Percentiles rank a stretch among this genome's conserved stretches.
Evolutionary conservation across 148 eudicot genomes (phyloP).

Genomic region (Pouteria glomerata): DNA sequence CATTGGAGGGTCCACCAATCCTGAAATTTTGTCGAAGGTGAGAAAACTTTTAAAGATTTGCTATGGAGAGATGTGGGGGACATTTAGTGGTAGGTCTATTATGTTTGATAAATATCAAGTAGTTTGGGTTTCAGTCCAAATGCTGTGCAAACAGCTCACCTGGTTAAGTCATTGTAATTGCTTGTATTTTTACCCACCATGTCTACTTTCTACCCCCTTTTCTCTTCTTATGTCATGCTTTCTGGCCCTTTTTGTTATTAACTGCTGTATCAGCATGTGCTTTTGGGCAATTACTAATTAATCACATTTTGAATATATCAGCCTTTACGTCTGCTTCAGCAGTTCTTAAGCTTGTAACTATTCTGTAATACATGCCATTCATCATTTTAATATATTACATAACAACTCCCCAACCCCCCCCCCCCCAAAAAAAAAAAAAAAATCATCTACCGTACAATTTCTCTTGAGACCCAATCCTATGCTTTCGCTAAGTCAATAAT

Average conservation of each 20-base stretch:
- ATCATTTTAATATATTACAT: no score
- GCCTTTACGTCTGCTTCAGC: no score
- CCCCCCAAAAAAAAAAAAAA: no score
- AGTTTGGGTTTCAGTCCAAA: background rate
- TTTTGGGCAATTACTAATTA: background rate
- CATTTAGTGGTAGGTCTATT: background rate
- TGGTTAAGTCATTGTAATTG: conserved; percentile 7
- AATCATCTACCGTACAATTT: background rate
- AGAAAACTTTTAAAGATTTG: background rate
- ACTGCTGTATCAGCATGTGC: background rate
- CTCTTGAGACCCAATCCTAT: background rate
- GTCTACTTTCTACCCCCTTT: no score
- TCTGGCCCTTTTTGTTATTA: background rate
- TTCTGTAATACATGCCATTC: no score
- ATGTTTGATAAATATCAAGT: background rate
- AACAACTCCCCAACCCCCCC: no score
- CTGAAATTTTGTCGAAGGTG: conserved; percentile 68
- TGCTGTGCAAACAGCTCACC: background rate
- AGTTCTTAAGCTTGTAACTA: no score
- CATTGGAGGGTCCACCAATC: conserved; percentile 81
- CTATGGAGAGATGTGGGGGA: background rate
- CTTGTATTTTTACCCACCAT: background rate
- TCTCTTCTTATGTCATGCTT: background rate
- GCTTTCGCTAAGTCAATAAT: background rate
- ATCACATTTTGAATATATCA: no score